These are phyloP conservation scores for Raffaelea ambrosiae DNA, from an alignment of 2,329 filamentous ascomycete genomes.

Conservation along the genomic window DNA sequence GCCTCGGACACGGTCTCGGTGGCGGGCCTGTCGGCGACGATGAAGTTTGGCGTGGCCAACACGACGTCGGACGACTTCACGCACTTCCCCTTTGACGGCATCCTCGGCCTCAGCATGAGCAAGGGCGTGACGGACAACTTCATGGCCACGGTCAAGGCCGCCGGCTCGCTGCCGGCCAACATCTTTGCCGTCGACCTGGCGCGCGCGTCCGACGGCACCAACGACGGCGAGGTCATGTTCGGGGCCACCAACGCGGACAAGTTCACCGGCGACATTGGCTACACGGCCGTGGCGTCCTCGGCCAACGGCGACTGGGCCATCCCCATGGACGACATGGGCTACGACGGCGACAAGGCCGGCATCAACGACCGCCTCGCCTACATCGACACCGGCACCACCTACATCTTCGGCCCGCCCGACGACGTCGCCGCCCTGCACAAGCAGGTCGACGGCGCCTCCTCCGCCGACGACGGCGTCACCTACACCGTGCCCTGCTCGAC, in stretches of 20 bases:
- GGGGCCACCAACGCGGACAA: constrained; percentile 60
- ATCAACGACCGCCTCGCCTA: constrained; percentile 54
- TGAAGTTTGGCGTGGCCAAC: constrained; percentile 66
- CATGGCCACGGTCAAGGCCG: constrained; percentile 50
- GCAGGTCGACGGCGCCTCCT: constrained; percentile 53
- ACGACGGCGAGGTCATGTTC: constrained; percentile 71
- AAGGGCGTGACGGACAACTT: constrained; percentile 55
- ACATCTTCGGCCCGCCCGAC: constrained; percentile 59
- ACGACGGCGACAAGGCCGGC: constrained; percentile 50
- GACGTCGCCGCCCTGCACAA: constrained; percentile 62
- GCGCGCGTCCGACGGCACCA: constrained; percentile 54
- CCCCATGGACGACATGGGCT: constrained; percentile 54
- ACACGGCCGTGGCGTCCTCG: constrained; percentile 44
- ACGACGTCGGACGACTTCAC: constrained; percentile 66
- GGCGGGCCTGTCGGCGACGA: constrained; percentile 53
- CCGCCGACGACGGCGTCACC: constrained; percentile 45
- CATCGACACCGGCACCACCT: constrained; percentile 79
- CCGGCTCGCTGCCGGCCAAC: constrained; percentile 51
- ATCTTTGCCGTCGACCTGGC: constrained; percentile 65
- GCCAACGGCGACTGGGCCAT: constrained; percentile 63
- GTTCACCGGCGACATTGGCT: constrained; percentile 60
- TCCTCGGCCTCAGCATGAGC: constrained; percentile 66
- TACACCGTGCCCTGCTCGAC: constrained; percentile 69
- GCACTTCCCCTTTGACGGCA: constrained; percentile 79
- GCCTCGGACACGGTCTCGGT: constrained; percentile 60